These are phyloP conservation scores for Schizosaccharomyces osmophilus DNA, from an alignment of 805 yeast genomes.

Conservation along the genomic window DNA sequence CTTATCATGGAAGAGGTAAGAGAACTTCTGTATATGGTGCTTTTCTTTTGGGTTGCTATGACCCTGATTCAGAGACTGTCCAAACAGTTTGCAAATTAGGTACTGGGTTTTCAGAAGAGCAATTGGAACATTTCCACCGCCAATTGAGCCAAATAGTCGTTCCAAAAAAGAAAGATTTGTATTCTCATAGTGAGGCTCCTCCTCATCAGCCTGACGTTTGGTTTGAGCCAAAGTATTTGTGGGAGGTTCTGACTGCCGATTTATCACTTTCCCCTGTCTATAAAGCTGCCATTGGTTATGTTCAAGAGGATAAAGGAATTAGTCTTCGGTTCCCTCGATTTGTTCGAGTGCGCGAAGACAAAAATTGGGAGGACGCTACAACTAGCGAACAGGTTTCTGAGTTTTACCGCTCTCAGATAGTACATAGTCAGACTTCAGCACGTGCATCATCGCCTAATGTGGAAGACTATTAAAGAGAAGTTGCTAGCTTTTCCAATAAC, in stretches of 20 bases:
- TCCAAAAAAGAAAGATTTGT: slow-evolving; percentile 37
- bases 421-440: background rate
- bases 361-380: slow-evolving; percentile 66
- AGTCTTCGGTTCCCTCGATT: slow-evolving; percentile 78
- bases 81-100: slow-evolving; percentile 95
- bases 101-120: slow-evolving; percentile 83
- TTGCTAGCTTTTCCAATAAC: too few species aligned
- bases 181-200: slow-evolving; percentile 31
- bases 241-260: slow-evolving; percentile 84
- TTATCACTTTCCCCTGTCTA: slow-evolving; percentile 69
- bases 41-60: slow-evolving; percentile 69
- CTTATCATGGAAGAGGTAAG: slow-evolving; percentile 79
- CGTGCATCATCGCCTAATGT: background rate
- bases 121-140: slow-evolving; percentile 33
- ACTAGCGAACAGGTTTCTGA: slow-evolving; percentile 63
- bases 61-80: slow-evolving; percentile 71
- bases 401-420: slow-evolving; percentile 23
- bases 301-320: slow-evolving; percentile 45
- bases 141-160: slow-evolving; percentile 45
- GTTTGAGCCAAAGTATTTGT: slow-evolving; percentile 67
- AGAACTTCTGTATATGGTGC: slow-evolving; percentile 93
- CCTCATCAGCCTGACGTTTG: slow-evolving; percentile 76
- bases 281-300: slow-evolving; percentile 51
- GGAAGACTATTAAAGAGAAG: background rate
- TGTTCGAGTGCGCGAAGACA: slow-evolving; percentile 62